Evolutionary conservation across 306 rosid species (phyloP).

Genomic region (Medicago lupulina): DNA sequence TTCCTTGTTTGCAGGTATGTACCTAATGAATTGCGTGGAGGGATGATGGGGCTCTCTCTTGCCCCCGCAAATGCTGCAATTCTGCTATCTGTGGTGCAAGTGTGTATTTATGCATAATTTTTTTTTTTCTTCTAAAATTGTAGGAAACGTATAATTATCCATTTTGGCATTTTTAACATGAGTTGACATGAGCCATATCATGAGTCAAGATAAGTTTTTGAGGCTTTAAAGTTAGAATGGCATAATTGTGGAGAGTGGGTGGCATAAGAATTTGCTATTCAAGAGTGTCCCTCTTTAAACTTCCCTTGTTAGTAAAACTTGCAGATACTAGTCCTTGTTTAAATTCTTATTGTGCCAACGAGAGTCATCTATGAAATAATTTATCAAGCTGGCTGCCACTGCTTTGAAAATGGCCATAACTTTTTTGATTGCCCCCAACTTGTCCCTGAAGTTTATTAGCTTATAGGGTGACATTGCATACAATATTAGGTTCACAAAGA

Average conservation of each 20-base stretch:
- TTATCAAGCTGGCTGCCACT: slow-evolving; percentile 16
- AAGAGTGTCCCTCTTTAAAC: slow-evolving; percentile 22
- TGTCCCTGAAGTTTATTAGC: slow-evolving; percentile 21
- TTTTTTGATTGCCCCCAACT: slow-evolving; percentile 19
- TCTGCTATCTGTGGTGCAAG: slow-evolving; percentile 78
- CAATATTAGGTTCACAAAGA: neutral
- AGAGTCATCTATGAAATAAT: slow-evolving; percentile 7
- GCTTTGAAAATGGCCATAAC: slow-evolving; percentile 18
- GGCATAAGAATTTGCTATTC: slow-evolving; percentile 29
- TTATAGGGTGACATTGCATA: neutral
- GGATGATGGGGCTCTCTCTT: slow-evolving; percentile 87
- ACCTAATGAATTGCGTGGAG: slow-evolving; percentile 94
- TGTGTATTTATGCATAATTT: slow-evolving; percentile 47
- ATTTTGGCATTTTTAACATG: slow-evolving; percentile 25
- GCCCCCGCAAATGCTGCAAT: slow-evolving; percentile 83
- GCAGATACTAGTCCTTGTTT: slow-evolving; percentile 10
- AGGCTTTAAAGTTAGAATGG: slow-evolving; percentile 29
- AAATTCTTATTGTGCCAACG: slow-evolving; percentile 11
- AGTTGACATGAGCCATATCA: slow-evolving; percentile 15
- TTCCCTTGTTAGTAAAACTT: too few species aligned
- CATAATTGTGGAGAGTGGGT: slow-evolving; percentile 38
- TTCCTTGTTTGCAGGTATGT: slow-evolving; percentile 70
- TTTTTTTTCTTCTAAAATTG: slow-evolving; percentile 6
- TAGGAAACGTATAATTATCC: slow-evolving; percentile 35
- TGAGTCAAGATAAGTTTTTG: slow-evolving; percentile 6